phyloP scores from a whole-genome alignment of 2,329 filamentous ascomycete species.

The Dothideomycetes sp. region DNA sequence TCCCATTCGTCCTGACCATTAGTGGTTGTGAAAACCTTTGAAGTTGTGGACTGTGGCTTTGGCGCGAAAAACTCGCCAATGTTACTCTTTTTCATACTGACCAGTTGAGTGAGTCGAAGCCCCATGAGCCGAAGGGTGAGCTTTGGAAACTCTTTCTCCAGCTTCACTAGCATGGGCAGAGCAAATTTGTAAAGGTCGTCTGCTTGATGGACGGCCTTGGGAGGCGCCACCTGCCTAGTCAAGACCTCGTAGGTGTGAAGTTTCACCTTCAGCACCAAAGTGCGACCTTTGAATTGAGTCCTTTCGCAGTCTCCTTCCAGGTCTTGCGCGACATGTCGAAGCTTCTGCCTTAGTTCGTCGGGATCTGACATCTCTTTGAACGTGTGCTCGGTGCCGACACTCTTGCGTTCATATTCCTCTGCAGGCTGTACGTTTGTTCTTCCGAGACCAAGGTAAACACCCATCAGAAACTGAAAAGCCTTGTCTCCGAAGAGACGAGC shows the following conservation, averaged over 20 bases:
- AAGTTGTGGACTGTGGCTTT: conserved; percentile 32
- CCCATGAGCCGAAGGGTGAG: conserved; percentile 82
- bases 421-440: conserved; percentile 76
- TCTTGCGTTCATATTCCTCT: conserved; percentile 85
- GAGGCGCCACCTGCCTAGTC: conserved; percentile 68
- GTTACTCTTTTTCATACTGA: conserved; percentile 74
- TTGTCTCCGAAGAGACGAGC: conserved; percentile 82
- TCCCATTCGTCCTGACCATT: conserved; percentile 55
- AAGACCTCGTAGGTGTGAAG: conserved; percentile 88
- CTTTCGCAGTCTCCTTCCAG: conserved; percentile 75
- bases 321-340: conserved; percentile 73
- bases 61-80: conserved; percentile 67
- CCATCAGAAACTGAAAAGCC: conserved; percentile 74
- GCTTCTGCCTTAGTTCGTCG: conserved; percentile 60
- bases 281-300: conserved; percentile 81
- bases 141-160: conserved; percentile 72
- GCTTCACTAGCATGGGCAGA: conserved; percentile 71
- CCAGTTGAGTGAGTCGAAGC: conserved; percentile 74
- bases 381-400: conserved; percentile 86
- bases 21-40: conserved; percentile 20
- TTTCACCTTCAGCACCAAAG: conserved; percentile 85
- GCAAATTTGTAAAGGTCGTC: conserved; percentile 78
- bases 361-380: conserved; percentile 72
- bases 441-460: conserved; percentile 77
- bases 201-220: conserved; percentile 61